Evolutionary conservation across 2,329 filamentous ascomycete species (phyloP).

Genomic region (Nigrospora sphaerica): DNA sequence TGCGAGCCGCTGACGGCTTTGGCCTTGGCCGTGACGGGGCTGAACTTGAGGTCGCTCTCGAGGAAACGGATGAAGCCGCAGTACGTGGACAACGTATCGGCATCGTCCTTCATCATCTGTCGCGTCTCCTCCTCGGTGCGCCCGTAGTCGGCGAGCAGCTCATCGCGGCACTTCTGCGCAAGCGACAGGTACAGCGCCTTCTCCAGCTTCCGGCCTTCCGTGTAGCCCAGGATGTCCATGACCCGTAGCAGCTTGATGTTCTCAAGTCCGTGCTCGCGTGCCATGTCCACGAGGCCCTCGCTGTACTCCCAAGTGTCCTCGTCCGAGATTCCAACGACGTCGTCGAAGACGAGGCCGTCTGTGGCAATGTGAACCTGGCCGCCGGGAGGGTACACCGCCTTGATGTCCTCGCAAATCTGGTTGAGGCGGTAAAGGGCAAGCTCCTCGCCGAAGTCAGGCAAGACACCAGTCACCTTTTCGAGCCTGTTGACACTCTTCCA

Average conservation of each 20-base stretch:
- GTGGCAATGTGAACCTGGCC: conserved; percentile 32
- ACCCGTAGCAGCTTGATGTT: conserved; percentile 28
- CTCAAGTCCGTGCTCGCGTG: conserved; percentile 19
- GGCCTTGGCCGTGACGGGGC: neutral
- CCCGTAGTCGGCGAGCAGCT: neutral
- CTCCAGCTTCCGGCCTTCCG: neutral
- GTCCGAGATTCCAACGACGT: conserved; percentile 32
- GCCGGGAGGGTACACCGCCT: conserved; percentile 28
- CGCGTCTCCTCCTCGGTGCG: neutral
- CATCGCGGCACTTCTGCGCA: neutral
- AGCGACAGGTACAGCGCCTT: neutral
- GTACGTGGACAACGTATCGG: neutral
- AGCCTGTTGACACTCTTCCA: conserved; percentile 14
- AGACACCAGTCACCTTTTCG: conserved; percentile 23
- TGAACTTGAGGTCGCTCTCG: neutral
- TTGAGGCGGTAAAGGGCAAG: conserved; percentile 31
- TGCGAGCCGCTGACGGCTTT: neutral
- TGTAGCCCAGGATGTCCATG: conserved; percentile 24
- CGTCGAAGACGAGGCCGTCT: conserved; percentile 34
- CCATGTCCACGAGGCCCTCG: conserved; percentile 26
- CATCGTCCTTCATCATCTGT: neutral
- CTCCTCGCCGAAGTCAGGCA: conserved; percentile 35
- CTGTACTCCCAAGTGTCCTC: conserved; percentile 32
- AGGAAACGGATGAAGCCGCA: neutral
- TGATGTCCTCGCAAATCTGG: conserved; percentile 28